Evolutionary conservation across 2,329 filamentous ascomycete genomes (phyloP).

Genomic region (Fusarium cyanostomum): DNA sequence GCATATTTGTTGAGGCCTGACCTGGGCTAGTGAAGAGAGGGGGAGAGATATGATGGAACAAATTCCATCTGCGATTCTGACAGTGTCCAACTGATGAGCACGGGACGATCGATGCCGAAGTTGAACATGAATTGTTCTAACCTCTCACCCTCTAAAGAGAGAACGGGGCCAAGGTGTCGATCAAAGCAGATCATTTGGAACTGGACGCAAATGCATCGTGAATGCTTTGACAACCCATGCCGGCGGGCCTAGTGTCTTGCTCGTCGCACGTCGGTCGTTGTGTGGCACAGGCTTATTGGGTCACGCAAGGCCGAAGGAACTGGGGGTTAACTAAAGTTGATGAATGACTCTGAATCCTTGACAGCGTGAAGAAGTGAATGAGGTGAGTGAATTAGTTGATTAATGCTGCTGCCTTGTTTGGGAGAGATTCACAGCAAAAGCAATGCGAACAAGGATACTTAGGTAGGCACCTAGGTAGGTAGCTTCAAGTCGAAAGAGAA

Average conservation of each 20-base stretch:
- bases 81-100: background rate
- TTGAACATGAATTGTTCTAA: background rate
- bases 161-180: conserved; percentile 11
- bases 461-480: no score
- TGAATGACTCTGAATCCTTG: conserved; percentile 20
- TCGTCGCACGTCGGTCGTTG: conserved; percentile 20
- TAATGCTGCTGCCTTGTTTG: conserved; percentile 1
- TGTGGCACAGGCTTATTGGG: conserved; percentile 45
- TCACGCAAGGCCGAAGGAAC: conserved; percentile 24
- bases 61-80: background rate
- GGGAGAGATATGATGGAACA: conserved; percentile 7
- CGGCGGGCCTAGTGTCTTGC: conserved; percentile 31
- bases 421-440: background rate
- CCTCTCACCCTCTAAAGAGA: background rate
- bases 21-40: background rate
- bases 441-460: background rate
- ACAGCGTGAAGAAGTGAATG: conserved; percentile 23
- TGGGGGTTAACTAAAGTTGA: conserved; percentile 28
- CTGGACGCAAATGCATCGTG: conserved; percentile 21
- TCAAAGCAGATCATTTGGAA: conserved; percentile 35
- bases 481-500: background rate
- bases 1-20: conserved; percentile 27
- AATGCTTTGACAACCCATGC: conserved; percentile 15
- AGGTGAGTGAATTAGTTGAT: conserved; percentile 15
- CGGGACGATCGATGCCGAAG: background rate